Conservation (phyloP, 352 stramenopile genomes). For the Lagenidium giganteum region DNA sequence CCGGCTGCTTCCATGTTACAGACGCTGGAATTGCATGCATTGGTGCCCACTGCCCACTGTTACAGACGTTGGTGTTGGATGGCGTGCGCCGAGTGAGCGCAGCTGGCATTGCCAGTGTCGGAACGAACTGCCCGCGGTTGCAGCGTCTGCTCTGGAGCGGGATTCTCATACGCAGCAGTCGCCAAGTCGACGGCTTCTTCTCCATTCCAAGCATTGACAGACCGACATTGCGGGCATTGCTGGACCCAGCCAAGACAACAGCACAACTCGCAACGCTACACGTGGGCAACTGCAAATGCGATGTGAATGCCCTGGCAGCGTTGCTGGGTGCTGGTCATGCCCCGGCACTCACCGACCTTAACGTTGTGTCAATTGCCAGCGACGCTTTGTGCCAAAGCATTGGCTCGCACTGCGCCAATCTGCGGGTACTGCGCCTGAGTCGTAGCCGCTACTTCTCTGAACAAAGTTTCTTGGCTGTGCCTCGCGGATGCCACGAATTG, state of each 20-base stretch:
- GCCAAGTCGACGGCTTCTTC: slow-evolving; percentile 38
- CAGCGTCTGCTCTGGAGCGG: slow-evolving; percentile 42
- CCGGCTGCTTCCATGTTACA: slow-evolving; percentile 65
- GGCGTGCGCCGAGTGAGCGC: slow-evolving; percentile 44
- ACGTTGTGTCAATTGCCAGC: slow-evolving; percentile 55
- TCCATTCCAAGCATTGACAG: slow-evolving; percentile 46
- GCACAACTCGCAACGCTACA: slow-evolving; percentile 47
- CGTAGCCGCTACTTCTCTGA: slow-evolving; percentile 72
- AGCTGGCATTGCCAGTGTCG: slow-evolving; percentile 21
- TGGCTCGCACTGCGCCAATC: slow-evolving; percentile 19
- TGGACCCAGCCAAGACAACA: slow-evolving; percentile 4
- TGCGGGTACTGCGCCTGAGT: slow-evolving; percentile 50
- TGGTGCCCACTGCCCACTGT: slow-evolving; percentile 24
- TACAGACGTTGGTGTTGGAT: slow-evolving; percentile 47
- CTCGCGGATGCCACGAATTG: slow-evolving; percentile 26
- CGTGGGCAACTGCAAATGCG: slow-evolving; percentile 52
- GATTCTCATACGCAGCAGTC: slow-evolving; percentile 43
- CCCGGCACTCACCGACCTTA: slow-evolving; percentile 36
- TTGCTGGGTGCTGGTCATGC: too few species aligned
- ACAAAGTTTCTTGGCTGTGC: slow-evolving; percentile 42
- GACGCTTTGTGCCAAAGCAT: slow-evolving; percentile 52
- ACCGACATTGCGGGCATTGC: slow-evolving; percentile 20
- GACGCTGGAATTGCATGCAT: slow-evolving; percentile 33
- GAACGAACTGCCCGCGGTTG: slow-evolving; percentile 29
- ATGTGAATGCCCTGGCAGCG: slow-evolving; percentile 34